phyloP scores from a whole-genome alignment of 139 green algal genomes.

The Chlamydomonas asymmetrica region DNA sequence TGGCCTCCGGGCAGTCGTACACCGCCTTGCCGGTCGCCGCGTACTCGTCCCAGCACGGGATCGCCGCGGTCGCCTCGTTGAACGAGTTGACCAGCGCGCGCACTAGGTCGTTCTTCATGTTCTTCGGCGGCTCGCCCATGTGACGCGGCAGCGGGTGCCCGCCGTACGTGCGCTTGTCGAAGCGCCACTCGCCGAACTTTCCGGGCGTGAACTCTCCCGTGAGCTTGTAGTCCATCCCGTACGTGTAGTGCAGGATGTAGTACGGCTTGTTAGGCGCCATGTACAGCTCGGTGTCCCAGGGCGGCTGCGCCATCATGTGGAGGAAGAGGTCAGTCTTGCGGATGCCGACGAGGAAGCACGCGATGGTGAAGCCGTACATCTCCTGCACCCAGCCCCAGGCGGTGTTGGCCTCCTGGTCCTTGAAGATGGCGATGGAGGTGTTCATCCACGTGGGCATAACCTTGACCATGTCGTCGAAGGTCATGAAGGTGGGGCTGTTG shows the following conservation, averaged over 20 bases:
- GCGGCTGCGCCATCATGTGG: constrained; percentile 80
- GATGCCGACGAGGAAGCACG: constrained; percentile 60
- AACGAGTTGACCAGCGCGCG: constrained; percentile 58
- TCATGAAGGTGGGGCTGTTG: constrained; percentile 88
- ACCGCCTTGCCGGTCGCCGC: constrained; percentile 48
- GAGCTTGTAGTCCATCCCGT: constrained; percentile 90
- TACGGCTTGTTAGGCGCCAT: constrained; percentile 49
- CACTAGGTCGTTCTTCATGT: constrained; percentile 85
- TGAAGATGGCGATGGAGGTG: constrained; percentile 88
- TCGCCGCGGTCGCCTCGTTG: constrained; percentile 67
- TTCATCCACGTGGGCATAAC: constrained; percentile 87
- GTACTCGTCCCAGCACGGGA: constrained; percentile 82
- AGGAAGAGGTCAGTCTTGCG: constrained; percentile 66
- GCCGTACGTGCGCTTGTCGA: constrained; percentile 92
- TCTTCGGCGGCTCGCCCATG: constrained; percentile 60
- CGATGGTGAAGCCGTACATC: constrained; percentile 95
- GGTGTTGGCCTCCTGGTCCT: constrained; percentile 81
- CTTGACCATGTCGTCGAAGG: constrained; percentile 69
- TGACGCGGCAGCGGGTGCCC: constrained; percentile 61
- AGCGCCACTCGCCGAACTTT: constrained; percentile 90
- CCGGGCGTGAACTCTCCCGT: constrained; percentile 72
- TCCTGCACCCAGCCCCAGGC: constrained; percentile 91
- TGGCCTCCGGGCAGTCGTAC: constrained; percentile 20
- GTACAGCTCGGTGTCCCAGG: constrained; percentile 80
- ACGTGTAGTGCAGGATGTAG: constrained; percentile 98